Percentiles rank a stretch among this genome's conserved stretches.
phyloP scores from a whole-genome alignment of 768 basidiomycete species.

The Pholiota molesta region DNA sequence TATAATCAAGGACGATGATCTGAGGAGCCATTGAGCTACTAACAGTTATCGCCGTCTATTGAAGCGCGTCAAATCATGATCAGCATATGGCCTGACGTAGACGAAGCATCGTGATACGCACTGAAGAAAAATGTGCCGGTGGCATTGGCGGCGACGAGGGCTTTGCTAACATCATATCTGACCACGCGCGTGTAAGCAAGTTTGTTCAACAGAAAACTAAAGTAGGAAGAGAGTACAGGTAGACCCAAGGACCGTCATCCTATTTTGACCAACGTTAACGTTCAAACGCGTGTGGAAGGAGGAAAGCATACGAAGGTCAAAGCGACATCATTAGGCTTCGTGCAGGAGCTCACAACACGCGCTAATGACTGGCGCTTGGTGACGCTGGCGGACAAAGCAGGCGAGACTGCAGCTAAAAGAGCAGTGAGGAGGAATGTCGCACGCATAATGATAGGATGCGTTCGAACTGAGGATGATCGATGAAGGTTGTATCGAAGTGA shows the following conservation, averaged over 20 bases:
- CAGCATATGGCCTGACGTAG: not conserved
- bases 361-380: slow-evolving; percentile 24
- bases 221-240: slow-evolving; percentile 28
- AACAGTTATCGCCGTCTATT: slow-evolving; percentile 45
- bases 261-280: slow-evolving; percentile 14
- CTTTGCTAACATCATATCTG: slow-evolving; percentile 39
- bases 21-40: slow-evolving; percentile 4
- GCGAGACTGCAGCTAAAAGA: slow-evolving; percentile 6
- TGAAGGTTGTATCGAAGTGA: not conserved
- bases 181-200: not conserved
- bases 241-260: slow-evolving; percentile 49
- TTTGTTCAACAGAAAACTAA: not conserved
- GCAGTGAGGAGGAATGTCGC: slow-evolving; percentile 1
- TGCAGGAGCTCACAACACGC: slow-evolving; percentile 38
- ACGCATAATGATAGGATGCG: not conserved
- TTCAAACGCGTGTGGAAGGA: not conserved
- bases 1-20: not conserved
- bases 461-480: not conserved
- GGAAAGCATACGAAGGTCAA: slow-evolving; percentile 42
- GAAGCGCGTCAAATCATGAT: not conserved
- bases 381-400: slow-evolving; percentile 8
- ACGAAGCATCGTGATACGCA: slow-evolving; percentile 20
- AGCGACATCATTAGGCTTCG: slow-evolving; percentile 41
- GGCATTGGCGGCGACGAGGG: slow-evolving; percentile 35
- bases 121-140: slow-evolving; percentile 50